Evolutionary conservation across 2,329 filamentous ascomycete genomes (phyloP).

Genomic region (Cladosporium sp.): DNA sequence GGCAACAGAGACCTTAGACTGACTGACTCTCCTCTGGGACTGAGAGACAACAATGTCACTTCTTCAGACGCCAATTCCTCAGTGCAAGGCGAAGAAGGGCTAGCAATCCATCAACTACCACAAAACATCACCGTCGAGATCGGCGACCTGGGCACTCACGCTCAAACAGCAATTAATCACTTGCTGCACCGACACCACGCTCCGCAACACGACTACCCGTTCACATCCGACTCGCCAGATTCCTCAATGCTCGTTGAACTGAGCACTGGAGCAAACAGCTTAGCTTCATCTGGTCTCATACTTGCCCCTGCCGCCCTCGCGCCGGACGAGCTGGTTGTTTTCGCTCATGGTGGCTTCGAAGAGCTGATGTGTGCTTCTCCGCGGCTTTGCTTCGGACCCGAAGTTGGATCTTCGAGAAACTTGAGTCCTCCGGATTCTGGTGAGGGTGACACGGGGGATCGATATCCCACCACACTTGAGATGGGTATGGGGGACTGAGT

Average conservation of each 20-base stretch:
- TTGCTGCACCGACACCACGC: not conserved
- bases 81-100: constrained; percentile 3
- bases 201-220: not conserved
- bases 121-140: not conserved
- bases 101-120: not conserved
- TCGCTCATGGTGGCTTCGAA: not conserved
- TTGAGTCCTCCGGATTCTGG: not conserved
- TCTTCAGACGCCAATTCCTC: not conserved
- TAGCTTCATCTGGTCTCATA: constrained; percentile 1
- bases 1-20: not conserved
- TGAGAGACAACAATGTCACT: not conserved
- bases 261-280: not conserved
- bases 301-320: not conserved
- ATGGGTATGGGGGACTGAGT: too few relatives aligned
- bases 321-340: not conserved
- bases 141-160: not conserved
- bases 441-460: not conserved
- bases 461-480: too few relatives aligned
- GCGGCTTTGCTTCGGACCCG: constrained; percentile 3
- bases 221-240: not conserved
- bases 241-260: constrained; percentile 4
- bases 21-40: not conserved
- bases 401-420: constrained; percentile 1
- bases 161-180: not conserved
- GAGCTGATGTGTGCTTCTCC: constrained; percentile 3